Evolutionary conservation across 345 rosid genomes (phyloP).

Genomic region (Salix arbutifolia): DNA sequence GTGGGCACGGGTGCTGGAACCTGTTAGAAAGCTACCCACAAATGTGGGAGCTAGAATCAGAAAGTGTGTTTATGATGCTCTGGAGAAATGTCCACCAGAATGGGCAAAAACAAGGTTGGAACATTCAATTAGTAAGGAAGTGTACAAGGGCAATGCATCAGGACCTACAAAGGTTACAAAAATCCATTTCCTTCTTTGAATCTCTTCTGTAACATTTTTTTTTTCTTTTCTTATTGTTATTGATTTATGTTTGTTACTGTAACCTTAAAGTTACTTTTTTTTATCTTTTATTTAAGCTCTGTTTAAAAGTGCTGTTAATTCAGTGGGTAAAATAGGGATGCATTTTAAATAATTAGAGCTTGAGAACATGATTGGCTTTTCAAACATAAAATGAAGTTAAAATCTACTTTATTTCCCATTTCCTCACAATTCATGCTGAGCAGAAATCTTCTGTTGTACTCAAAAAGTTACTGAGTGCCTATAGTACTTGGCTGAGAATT

Average conservation of each 20-base stretch:
- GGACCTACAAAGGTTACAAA: constrained; percentile 90
- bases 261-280: too few species aligned
- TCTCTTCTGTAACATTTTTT: background rate
- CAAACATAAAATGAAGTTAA: too few species aligned
- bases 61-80: constrained; percentile 80
- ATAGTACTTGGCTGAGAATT: too few species aligned
- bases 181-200: constrained; percentile 18
- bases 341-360: too few species aligned
- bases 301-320: too few species aligned
- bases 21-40: constrained; percentile 94
- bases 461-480: too few species aligned
- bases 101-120: constrained; percentile 86
- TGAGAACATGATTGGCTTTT: too few species aligned
- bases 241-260: background rate
- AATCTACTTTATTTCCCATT: too few species aligned
- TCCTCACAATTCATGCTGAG: too few species aligned
- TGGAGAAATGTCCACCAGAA: constrained; percentile 79
- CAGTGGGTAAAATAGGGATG: too few species aligned
- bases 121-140: constrained; percentile 90
- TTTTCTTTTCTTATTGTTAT: background rate
- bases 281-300: too few species aligned
- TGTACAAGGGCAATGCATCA: constrained; percentile 98
- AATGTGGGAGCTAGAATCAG: constrained; percentile 98
- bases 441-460: too few species aligned
- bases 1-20: constrained; percentile 78